A percentile compares a stretch with the other conserved stretches of the same genome.
Evolutionary conservation across 495 filamentous ascomycete genomes (phyloP).

Genomic region (Sporormia fimetaria): DNA sequence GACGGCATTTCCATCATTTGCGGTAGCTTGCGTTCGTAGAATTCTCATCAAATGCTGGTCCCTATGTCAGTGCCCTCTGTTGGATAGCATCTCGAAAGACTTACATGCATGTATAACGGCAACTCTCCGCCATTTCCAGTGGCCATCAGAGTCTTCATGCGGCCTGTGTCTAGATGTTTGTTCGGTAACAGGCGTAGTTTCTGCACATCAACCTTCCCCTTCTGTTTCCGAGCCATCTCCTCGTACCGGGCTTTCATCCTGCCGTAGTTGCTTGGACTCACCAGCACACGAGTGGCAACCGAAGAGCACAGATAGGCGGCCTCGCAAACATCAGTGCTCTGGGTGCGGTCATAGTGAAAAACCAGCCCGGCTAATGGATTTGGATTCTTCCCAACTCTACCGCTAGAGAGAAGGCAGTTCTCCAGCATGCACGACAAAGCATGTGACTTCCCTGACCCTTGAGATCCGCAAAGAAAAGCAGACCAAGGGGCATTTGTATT

Average conservation of each 20-base stretch:
- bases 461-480: conserved; percentile 63
- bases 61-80: background rate
- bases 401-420: conserved; percentile 41
- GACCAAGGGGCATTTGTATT: conserved; percentile 58
- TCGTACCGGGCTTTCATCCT: conserved; percentile 35
- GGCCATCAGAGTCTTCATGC: conserved; percentile 62
- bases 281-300: conserved; percentile 46
- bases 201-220: conserved; percentile 32
- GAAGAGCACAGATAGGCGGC: conserved; percentile 51
- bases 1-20: background rate
- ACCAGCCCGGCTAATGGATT: conserved; percentile 52
- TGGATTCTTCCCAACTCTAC: conserved; percentile 11
- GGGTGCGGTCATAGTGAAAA: conserved; percentile 55
- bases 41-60: conserved; percentile 48
- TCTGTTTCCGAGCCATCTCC: conserved; percentile 25
- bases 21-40: conserved; percentile 29
- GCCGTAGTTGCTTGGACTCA: conserved; percentile 48
- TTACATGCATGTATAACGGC: conserved; percentile 52
- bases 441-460: conserved; percentile 67
- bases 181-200: conserved; percentile 46
- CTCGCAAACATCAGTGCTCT: conserved; percentile 46
- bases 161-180: conserved; percentile 48
- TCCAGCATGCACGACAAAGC: conserved; percentile 61
- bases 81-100: background rate
- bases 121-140: conserved; percentile 38